Evolutionary conservation across 2,329 filamentous ascomycete genomes (phyloP).

Genomic region (Capronia epimyces): DNA sequence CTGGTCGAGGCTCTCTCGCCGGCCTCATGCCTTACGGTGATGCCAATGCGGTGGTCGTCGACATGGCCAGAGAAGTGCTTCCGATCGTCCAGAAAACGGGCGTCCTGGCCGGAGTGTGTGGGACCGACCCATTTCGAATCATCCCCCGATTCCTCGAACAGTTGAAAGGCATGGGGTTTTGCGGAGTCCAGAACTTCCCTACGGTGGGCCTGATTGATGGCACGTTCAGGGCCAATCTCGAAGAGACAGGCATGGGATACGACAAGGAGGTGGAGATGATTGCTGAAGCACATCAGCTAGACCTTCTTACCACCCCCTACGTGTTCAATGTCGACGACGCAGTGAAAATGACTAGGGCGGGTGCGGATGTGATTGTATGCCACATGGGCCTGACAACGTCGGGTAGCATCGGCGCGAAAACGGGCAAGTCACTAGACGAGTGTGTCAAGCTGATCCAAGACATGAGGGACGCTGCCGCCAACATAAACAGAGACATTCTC

Average conservation of each 20-base stretch:
- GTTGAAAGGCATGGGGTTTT: slow-evolving; percentile 59
- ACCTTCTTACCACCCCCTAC: slow-evolving; percentile 63
- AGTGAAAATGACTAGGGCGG: slow-evolving; percentile 56
- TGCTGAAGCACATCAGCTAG: slow-evolving; percentile 53
- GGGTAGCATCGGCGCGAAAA: slow-evolving; percentile 60
- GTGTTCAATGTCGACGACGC: slow-evolving; percentile 61
- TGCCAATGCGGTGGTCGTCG: slow-evolving; percentile 63
- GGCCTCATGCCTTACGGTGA: slow-evolving; percentile 68
- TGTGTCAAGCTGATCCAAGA: slow-evolving; percentile 57
- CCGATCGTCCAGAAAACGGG: slow-evolving; percentile 54
- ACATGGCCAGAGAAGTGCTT: slow-evolving; percentile 65
- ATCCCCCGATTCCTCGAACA: slow-evolving; percentile 57
- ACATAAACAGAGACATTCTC: slow-evolving; percentile 54
- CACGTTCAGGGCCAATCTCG: slow-evolving; percentile 60
- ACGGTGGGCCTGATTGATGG: slow-evolving; percentile 64
- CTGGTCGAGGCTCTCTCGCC: slow-evolving; percentile 62
- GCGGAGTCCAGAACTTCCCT: slow-evolving; percentile 68
- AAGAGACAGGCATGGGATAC: slow-evolving; percentile 68
- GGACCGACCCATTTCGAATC: slow-evolving; percentile 62
- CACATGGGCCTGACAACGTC: slow-evolving; percentile 64
- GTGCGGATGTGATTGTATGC: slow-evolving; percentile 62
- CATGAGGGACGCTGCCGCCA: slow-evolving; percentile 56
- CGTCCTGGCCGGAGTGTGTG: slow-evolving; percentile 66
- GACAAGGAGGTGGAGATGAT: slow-evolving; percentile 63
- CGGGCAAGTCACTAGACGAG: slow-evolving; percentile 59